These are phyloP conservation scores for Ustilago curta DNA, from an alignment of 1,284 basidiomycete genomes.

Conservation along the genomic window DNA sequence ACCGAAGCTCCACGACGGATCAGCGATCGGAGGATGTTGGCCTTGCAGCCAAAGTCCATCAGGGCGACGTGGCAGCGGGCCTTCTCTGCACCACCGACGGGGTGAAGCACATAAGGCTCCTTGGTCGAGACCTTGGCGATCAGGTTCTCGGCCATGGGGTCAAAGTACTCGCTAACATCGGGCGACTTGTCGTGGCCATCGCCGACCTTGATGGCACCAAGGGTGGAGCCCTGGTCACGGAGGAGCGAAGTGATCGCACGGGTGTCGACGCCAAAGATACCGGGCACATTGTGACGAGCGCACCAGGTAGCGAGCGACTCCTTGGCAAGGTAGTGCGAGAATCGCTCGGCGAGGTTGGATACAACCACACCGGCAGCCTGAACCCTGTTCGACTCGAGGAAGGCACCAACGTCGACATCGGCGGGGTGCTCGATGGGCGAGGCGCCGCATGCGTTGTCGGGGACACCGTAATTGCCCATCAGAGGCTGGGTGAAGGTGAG, in stretches of 20 bases:
- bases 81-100: constrained; percentile 75
- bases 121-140: constrained; percentile 92
- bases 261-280: constrained; percentile 95
- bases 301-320: constrained; percentile 96
- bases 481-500: constrained; percentile 98
- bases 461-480: constrained; percentile 99
- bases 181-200: constrained; percentile 76
- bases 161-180: constrained; percentile 74
- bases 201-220: constrained; percentile 89
- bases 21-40: constrained; percentile 93
- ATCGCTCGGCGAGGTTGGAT: constrained; percentile 91
- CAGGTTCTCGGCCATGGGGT: constrained; percentile 90
- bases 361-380: constrained; percentile 95
- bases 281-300: constrained; percentile 87
- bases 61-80: constrained; percentile 84
- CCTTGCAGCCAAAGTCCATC: constrained; percentile 96
- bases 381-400: constrained; percentile 86
- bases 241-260: constrained; percentile 93
- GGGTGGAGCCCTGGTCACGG: constrained; percentile 95
- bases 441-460: constrained; percentile 74
- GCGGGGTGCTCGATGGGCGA: constrained; percentile 73
- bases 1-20: constrained; percentile 89
- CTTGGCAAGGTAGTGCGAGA: constrained; percentile 92
- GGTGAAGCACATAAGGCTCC: constrained; percentile 85
- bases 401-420: constrained; percentile 71